These are phyloP conservation scores for Solanum pennellii DNA, from an alignment of 257 asterid species.

Conservation along the genomic window DNA sequence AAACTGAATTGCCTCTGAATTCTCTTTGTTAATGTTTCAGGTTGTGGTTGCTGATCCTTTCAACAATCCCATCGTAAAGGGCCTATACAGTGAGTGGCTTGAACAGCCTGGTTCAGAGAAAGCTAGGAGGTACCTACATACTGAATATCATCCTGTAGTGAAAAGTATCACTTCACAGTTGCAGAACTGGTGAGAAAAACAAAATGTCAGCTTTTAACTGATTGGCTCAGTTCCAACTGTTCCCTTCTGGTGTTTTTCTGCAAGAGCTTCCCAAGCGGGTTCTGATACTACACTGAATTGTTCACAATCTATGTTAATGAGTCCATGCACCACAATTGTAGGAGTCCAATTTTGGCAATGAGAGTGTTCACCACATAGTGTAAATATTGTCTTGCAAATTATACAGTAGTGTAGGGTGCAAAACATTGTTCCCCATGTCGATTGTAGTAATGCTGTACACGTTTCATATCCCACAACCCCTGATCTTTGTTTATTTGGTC, in stretches of 20 bases:
- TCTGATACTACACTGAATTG: neutral
- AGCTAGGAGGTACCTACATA: slow-evolving; percentile 65
- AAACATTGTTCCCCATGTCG: neutral
- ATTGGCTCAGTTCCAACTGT: neutral
- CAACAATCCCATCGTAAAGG: slow-evolving; percentile 42
- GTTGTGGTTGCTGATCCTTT: slow-evolving; percentile 53
- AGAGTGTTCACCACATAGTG: neutral
- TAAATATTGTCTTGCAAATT: neutral
- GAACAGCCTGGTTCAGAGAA: slow-evolving; percentile 80
- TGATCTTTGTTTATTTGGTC: neutral
- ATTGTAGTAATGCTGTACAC: neutral
- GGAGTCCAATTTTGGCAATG: slow-evolving; percentile 36
- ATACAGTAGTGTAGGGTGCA: neutral
- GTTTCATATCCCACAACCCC: neutral
- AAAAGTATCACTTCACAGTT: slow-evolving; percentile 83
- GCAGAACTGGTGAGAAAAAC: slow-evolving; percentile 64
- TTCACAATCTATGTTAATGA: neutral
- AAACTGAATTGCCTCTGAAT: neutral
- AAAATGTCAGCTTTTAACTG: neutral
- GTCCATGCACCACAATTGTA: neutral
- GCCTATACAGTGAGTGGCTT: slow-evolving; percentile 67
- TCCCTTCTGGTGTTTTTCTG: neutral
- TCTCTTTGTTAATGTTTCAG: slow-evolving; percentile 16
- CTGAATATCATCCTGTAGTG: slow-evolving; percentile 67
- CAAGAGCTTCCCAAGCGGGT: neutral